Conservation (phyloP, 495 filamentous ascomycete genomes). For the Entonaema liquescens region DNA sequence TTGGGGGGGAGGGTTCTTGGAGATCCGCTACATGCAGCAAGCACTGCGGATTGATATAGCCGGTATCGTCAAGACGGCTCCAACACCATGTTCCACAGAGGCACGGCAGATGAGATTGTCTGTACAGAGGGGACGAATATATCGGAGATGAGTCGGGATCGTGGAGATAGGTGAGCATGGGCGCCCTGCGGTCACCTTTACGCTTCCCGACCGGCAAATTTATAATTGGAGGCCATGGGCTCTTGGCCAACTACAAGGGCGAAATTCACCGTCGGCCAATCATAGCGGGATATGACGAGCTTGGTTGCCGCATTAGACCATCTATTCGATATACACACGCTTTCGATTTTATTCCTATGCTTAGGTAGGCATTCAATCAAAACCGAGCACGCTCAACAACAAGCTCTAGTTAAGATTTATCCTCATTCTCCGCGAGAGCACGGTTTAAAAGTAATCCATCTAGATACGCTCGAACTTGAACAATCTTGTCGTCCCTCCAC, state of each 20-base stretch:
- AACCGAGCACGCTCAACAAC: not conserved
- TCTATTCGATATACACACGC: not conserved
- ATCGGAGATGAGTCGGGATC: conserved; percentile 34
- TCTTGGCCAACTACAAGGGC: conserved; percentile 22
- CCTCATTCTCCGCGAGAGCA: conserved; percentile 3
- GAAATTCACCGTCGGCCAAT: conserved; percentile 6
- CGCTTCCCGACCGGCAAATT: conserved; percentile 27
- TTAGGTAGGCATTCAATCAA: not conserved
- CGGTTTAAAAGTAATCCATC: conserved; percentile 17
- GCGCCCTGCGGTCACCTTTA: conserved; percentile 19
- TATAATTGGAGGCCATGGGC: conserved; percentile 24
- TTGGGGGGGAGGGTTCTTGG: not conserved
- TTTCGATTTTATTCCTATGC: not conserved
- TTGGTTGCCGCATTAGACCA: conserved; percentile 12
- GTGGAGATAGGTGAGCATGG: conserved; percentile 2
- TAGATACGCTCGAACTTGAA: conserved; percentile 19
- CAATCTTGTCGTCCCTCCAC: conserved; percentile 20
- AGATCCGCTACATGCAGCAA: conserved; percentile 9
- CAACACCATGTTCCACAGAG: conserved; percentile 11
- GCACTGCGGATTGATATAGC: conserved; percentile 28
- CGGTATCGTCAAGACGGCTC: conserved; percentile 19
- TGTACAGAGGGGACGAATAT: not conserved
- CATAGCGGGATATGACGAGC: not conserved
- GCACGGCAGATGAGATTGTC: conserved; percentile 28
- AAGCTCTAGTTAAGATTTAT: not conserved